A percentile compares a stretch with the other conserved stretches of the same genome.
phyloP scores from a whole-genome alignment of 805 yeast species.

The Scheffersomyces ergatensis region DNA sequence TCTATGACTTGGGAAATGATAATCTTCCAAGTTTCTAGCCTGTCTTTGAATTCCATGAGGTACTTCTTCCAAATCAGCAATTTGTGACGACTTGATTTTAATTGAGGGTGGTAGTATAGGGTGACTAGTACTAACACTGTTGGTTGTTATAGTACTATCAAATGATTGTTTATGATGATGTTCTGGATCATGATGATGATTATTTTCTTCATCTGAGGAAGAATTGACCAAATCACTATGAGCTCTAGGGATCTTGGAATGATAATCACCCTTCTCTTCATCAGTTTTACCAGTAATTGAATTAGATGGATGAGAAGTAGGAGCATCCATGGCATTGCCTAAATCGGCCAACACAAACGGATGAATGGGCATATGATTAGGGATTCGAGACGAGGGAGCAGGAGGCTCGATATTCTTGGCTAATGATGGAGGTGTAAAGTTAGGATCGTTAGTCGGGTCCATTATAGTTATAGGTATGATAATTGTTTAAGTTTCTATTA shows the following conservation, averaged over 20 bases:
- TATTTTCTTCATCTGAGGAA: constrained; percentile 43
- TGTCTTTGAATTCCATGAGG: constrained; percentile 93
- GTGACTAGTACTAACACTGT: constrained; percentile 7
- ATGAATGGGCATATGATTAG: constrained; percentile 73
- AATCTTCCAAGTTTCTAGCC: constrained; percentile 65
- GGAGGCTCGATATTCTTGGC: constrained; percentile 60
- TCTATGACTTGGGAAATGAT: constrained; percentile 85
- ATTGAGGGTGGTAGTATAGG: constrained; percentile 37
- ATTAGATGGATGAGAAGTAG: constrained; percentile 49
- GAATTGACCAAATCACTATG: constrained; percentile 50
- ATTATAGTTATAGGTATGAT: no score
- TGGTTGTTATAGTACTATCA: background rate
- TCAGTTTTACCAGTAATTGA: constrained; percentile 6
- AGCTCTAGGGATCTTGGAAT: constrained; percentile 49
- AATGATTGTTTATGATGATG: constrained; percentile 17
- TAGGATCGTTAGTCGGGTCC: constrained; percentile 94
- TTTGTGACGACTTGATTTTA: constrained; percentile 54
- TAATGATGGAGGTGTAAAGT: constrained; percentile 81
- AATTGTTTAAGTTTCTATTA: no score
- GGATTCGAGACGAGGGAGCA: constrained; percentile 67
- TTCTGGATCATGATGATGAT: constrained; percentile 15
- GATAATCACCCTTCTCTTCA: constrained; percentile 17
- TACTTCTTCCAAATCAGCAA: constrained; percentile 94
- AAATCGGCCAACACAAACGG: constrained; percentile 76
- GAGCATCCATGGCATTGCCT: constrained; percentile 71